Evolutionary conservation across 306 rosid genomes (phyloP).

Genomic region (Luffa aegyptiaca): DNA sequence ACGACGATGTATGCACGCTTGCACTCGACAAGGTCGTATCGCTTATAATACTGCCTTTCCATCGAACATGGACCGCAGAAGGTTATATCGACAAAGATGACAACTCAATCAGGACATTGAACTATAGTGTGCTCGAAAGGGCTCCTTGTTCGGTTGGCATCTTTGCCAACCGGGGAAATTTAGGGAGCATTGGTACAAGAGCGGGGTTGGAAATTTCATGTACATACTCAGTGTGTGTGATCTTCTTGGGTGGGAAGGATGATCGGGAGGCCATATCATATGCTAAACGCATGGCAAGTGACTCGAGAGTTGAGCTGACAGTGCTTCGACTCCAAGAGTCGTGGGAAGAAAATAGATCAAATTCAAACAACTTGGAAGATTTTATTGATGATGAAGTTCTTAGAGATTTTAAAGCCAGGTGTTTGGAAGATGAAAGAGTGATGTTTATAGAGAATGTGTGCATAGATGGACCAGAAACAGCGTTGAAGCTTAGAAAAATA

Average conservation of each 20-base stretch:
- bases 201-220: neutral
- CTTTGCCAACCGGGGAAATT: slow-evolving; percentile 29
- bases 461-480: slow-evolving; percentile 14
- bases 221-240: slow-evolving; percentile 23
- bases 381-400: slow-evolving; percentile 2
- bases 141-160: slow-evolving; percentile 71
- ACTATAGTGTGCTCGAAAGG: slow-evolving; percentile 30
- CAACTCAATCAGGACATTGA: slow-evolving; percentile 27
- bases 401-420: neutral
- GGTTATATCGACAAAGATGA: slow-evolving; percentile 40
- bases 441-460: neutral
- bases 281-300: slow-evolving; percentile 33
- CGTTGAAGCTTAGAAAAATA: neutral
- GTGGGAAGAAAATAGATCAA: neutral
- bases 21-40: slow-evolving; percentile 50
- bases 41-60: slow-evolving; percentile 55
- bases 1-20: slow-evolving; percentile 51
- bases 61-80: slow-evolving; percentile 39
- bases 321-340: slow-evolving; percentile 6
- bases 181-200: slow-evolving; percentile 12
- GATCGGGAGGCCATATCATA: slow-evolving; percentile 50
- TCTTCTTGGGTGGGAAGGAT: slow-evolving; percentile 64
- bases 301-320: slow-evolving; percentile 14
- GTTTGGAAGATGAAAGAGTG: neutral
- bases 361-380: neutral